Evolutionary conservation across 305 asterid genomes (phyloP), one percentile per base, ranked within the genome.

Genomic region (Rubia occidens): DNA sequence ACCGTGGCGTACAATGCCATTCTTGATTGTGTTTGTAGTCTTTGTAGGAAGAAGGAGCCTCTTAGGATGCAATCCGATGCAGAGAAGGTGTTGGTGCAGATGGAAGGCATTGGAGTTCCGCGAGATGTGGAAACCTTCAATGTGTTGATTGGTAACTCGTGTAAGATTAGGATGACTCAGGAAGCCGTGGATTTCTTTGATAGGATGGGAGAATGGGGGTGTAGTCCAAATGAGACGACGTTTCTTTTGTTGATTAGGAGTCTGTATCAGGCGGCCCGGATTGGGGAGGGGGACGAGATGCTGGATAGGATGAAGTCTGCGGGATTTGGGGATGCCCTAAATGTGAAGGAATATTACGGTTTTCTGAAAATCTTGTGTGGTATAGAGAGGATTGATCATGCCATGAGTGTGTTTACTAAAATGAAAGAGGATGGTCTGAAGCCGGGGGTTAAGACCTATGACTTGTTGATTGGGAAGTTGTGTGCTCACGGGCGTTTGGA

Each of bases 241-340:
- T 89, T 82, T 78, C 76, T 89, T 62, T 83, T 84, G 71, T 80
- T 94, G 45, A 85, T 82, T 68, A 89, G 83, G 91, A 89, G 96
- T 79, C 80, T 94, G 71, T 94, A 87, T 83, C 96, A 85, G 82
- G 95, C 99, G 26, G 99, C 91, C 3, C 75, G 97, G 66, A 76
- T 89, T 18, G 93, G 86, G 4, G 96, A 94, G 71, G 99, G 97
- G 1, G 99, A 94, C 55, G 96, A 94, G 78, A 87, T 94, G 97
- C 89, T 94, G 11, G 99, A 91, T 81, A 86, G 89, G 68, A 91
- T 90, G 97, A 94, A 86, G 74, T 94, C 99, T 37, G 88, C 92
- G 1, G 96, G 97, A 20, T 91, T 69, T 72, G 90, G 86, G 61
- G 81, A 77, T 69, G 84, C 78, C 13, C 76, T 91, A 49, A 82